Base-by-base conservation (phyloP, 805 yeast species). In the Tetrapisispora iriomotensis region DNA sequence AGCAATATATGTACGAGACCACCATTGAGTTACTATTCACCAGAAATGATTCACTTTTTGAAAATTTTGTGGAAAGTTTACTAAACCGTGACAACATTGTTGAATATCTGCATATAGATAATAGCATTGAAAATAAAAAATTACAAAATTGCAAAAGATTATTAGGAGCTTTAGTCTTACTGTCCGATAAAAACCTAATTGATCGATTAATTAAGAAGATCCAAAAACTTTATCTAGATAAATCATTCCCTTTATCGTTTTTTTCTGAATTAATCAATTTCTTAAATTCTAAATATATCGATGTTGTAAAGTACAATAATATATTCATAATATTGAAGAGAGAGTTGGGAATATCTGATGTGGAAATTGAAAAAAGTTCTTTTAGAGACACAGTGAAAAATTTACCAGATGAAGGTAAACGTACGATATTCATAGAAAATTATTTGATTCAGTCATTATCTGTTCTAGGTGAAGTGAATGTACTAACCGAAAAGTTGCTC, bases 301-400 rank as follows among this genome's bases (percentile, higher is more conserved):
- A 53, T 33, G 37, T 35, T 1, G 31, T 57, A 12, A 56, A 52
- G 38, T 34, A 38, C 20, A 38, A 43, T 33, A 49, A 46, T 25
- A 47, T 42, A 13, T 60, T 58, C 32, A 42, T 46, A 5, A 31
- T 43, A n/a, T 34, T 60, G 29, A 54, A 53, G 35, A 41, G 50
- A 10, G 51, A 50, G 13, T 45, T 58, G 26, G 49, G 49, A 14
- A 52, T 59, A 8, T 50, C 60, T 4, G 47, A 53, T 40, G 43
- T 30, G 21, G 61, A 54, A 35, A 47, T 51, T 1, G 56, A 58
- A 29, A 50, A 48, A 28, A 49, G 59, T 41, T 31, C 45, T 4
- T 54, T 56, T 21, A 48, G 58, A 29, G 55, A 53, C 19, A 29
- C 37, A 1, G 36, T 50, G 15, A 44, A 31, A 19, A 32, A 39